These are phyloP conservation scores for Candida sanyaensis DNA, from an alignment of 1,139 yeast genomes.

Conservation along the genomic window DNA sequence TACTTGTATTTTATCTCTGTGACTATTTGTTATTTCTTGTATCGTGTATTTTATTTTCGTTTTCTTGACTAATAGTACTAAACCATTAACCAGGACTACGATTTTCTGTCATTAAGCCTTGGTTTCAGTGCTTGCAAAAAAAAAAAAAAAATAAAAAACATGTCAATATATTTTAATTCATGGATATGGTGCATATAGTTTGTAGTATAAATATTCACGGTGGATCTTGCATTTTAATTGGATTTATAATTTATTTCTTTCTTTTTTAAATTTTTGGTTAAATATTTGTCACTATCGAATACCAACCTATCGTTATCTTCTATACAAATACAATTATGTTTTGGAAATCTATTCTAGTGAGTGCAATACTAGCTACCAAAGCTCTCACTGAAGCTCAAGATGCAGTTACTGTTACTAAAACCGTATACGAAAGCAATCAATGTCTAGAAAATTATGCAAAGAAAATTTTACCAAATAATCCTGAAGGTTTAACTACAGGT, in stretches of 20 bases:
- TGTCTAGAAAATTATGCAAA: slow-evolving; percentile 26
- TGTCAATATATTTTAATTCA: background rate
- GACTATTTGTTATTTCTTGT: background rate
- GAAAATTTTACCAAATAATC: slow-evolving; percentile 26
- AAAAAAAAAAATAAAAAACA: too few relatives aligned
- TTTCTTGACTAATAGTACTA: too few relatives aligned
- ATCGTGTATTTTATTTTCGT: background rate
- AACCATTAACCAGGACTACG: too few relatives aligned
- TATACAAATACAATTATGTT: background rate
- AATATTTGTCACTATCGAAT: background rate
- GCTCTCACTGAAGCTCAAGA: slow-evolving; percentile 16
- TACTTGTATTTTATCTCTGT: background rate
- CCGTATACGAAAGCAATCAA: slow-evolving; percentile 32
- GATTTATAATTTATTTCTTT: background rate
- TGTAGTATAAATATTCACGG: background rate
- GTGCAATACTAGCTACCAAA: slow-evolving; percentile 3
- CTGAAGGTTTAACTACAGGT: slow-evolving; percentile 25
- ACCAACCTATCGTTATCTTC: background rate
- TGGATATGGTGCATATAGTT: background rate
- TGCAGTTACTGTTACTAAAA: slow-evolving; percentile 29
- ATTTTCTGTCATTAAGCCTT: background rate
- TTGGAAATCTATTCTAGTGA: slow-evolving; percentile 5
- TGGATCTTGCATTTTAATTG: background rate
- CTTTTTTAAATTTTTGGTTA: too few relatives aligned
- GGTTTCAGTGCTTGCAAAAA: background rate